Conservation (phyloP, 2,329 filamentous ascomycete species). For the Ophiocordyceps camponoti-rufipedis region DNA sequence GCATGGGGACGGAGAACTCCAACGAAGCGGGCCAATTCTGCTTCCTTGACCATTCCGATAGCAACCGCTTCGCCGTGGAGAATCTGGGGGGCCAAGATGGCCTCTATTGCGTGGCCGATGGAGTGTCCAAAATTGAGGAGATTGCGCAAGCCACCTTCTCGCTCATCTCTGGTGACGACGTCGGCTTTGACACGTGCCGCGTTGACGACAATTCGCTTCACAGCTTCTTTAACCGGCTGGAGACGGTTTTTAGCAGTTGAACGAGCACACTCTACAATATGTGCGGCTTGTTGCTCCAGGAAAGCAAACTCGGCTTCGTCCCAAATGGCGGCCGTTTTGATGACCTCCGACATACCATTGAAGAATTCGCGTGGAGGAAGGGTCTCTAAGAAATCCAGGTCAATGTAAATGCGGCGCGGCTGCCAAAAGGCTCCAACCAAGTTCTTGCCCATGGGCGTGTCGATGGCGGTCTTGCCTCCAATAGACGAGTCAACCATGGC, state of each 20-base stretch:
- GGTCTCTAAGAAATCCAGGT: conserved; percentile 79
- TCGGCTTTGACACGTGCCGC: conserved; percentile 88
- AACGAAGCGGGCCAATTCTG: conserved; percentile 76
- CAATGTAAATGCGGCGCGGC: conserved; percentile 83
- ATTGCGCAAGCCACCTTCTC: conserved; percentile 85
- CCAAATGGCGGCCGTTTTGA: conserved; percentile 96
- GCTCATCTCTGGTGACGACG: conserved; percentile 86
- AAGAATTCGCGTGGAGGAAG: conserved; percentile 84
- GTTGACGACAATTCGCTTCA: conserved; percentile 69
- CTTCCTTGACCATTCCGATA: conserved; percentile 97
- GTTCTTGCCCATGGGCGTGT: conserved; percentile 91
- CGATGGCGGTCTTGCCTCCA: conserved; percentile 95
- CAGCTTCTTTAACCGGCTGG: conserved; percentile 46
- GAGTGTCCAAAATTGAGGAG: conserved; percentile 96
- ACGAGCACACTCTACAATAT: conserved; percentile 39
- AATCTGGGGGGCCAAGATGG: conserved; percentile 85
- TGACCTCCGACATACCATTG: conserved; percentile 96
- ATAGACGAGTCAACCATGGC: conserved; percentile 98
- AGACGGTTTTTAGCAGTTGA: conserved; percentile 35
- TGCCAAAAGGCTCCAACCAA: conserved; percentile 95
- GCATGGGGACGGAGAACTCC: conserved; percentile 73
- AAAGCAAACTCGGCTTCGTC: conserved; percentile 71
- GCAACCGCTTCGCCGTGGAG: conserved; percentile 92
- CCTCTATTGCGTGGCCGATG: conserved; percentile 92
- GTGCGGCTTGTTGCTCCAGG: conserved; percentile 63